Conservation (phyloP, 495 filamentous ascomycete genomes). For the Aspergillus bridgeri region DNA sequence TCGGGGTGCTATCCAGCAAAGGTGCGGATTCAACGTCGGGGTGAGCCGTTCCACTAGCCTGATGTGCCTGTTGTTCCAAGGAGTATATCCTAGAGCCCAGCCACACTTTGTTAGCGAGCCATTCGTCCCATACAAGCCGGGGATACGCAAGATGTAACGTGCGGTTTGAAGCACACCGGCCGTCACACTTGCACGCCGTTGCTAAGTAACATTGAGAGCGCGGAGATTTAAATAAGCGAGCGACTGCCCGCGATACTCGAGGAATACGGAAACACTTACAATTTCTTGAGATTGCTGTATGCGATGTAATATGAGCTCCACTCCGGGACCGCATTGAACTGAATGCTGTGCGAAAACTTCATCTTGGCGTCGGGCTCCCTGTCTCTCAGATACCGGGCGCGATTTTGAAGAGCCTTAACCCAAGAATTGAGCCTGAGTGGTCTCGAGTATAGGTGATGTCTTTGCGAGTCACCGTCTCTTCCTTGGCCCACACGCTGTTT, state of each 20-base stretch:
- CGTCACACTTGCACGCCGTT: background rate
- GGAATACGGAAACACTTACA: constrained; percentile 55
- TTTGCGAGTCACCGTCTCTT: background rate
- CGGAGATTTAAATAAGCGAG: background rate
- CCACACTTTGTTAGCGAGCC: constrained; percentile 14
- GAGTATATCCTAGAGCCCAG: constrained; percentile 70
- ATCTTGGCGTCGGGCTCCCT: constrained; percentile 64
- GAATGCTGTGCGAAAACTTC: constrained; percentile 99
- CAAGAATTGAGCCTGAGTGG: constrained; percentile 32
- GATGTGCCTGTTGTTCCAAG: constrained; percentile 71
- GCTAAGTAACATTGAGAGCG: background rate
- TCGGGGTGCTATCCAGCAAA: constrained; percentile 58
- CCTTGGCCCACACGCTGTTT: background rate
- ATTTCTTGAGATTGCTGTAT: constrained; percentile 98
- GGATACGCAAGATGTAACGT: background rate
- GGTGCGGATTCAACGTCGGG: constrained; percentile 81
- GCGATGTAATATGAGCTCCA: constrained; percentile 98
- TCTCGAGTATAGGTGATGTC: background rate
- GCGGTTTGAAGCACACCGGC: background rate
- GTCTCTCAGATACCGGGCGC: constrained; percentile 17
- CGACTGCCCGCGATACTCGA: background rate
- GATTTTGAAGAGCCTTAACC: constrained; percentile 36
- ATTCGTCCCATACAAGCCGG: background rate
- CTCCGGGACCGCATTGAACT: constrained; percentile 98
- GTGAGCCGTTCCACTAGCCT: constrained; percentile 44